Evolutionary conservation across 176 grass and related monocot species (phyloP).

Genomic region (Themeda triandra): DNA sequence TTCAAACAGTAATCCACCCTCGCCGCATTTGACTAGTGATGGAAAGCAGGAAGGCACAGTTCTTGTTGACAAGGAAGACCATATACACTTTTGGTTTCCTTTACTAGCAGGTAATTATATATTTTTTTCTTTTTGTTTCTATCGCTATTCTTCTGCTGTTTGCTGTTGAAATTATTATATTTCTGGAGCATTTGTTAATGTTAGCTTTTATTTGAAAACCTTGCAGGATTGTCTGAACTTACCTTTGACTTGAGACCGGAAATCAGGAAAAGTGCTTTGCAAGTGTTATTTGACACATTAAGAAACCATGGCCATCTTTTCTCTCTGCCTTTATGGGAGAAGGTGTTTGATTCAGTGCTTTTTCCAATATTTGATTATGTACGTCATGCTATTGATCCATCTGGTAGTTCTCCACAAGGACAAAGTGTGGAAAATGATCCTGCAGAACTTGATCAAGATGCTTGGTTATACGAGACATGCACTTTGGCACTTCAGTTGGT

Average conservation of each 20-base stretch:
- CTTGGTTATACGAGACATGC: slow-evolving; percentile 98
- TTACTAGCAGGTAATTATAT: slow-evolving; percentile 79
- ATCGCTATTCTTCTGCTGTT: slow-evolving; percentile 6
- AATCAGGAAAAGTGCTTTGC: slow-evolving; percentile 97
- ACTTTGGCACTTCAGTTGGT: slow-evolving; percentile 96
- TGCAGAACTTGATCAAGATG: slow-evolving; percentile 85
- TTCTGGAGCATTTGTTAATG: slow-evolving; percentile 26
- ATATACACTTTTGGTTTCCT: slow-evolving; percentile 98
- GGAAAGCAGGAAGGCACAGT: slow-evolving; percentile 69
- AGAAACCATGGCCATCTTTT: slow-evolving; percentile 98
- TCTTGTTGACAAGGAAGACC: slow-evolving; percentile 83
- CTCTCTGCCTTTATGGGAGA: slow-evolving; percentile 97
- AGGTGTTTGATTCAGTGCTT: slow-evolving; percentile 98
- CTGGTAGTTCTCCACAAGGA: slow-evolving; percentile 59
- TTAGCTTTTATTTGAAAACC: slow-evolving; percentile 13
- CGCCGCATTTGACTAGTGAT: slow-evolving; percentile 57
- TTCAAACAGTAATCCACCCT: slow-evolving; percentile 53
- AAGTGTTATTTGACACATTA: slow-evolving; percentile 96
- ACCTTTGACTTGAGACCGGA: slow-evolving; percentile 95
- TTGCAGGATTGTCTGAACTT: slow-evolving; percentile 97
- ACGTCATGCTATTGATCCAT: slow-evolving; percentile 93
- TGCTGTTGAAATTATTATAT: slow-evolving; percentile 24
- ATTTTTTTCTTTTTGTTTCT: slow-evolving; percentile 16
- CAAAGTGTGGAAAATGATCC: slow-evolving; percentile 68
- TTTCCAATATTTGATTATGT: slow-evolving; percentile 99